These are phyloP conservation scores for Letharia lupina DNA, from an alignment of 495 filamentous ascomycete species.

Conservation along the genomic window DNA sequence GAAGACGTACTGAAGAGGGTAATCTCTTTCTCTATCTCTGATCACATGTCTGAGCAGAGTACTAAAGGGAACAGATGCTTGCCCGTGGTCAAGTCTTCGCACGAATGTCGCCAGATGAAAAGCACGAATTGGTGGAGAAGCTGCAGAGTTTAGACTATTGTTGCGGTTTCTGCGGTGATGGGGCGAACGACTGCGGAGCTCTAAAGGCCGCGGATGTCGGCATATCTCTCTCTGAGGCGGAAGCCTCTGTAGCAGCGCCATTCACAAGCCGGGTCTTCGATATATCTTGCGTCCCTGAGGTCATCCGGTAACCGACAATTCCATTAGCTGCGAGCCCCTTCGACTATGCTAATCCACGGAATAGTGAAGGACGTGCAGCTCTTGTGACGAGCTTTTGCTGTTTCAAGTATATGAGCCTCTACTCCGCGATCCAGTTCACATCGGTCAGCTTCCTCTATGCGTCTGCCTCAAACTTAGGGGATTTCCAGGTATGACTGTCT, in stretches of 20 bases:
- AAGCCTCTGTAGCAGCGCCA: conserved; percentile 94
- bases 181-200: conserved; percentile 96
- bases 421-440: conserved; percentile 99
- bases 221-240: conserved; percentile 96
- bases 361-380: conserved; percentile 82
- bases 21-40: conserved; percentile 20
- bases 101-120: conserved; percentile 98
- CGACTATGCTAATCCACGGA: conserved; percentile 13
- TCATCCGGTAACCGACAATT: conserved; percentile 55
- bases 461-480: conserved; percentile 89
- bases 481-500: conserved; percentile 63
- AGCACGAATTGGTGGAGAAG: conserved; percentile 96
- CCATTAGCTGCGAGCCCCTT: background rate
- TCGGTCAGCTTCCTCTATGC: conserved; percentile 96
- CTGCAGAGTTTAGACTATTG: conserved; percentile 95
- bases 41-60: background rate
- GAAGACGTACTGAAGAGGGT: conserved; percentile 66
- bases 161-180: conserved; percentile 94
- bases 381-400: conserved; percentile 98
- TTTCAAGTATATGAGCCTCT: conserved; percentile 99
- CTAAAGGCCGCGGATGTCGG: conserved; percentile 97
- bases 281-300: conserved; percentile 89
- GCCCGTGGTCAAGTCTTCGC: conserved; percentile 90
- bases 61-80: conserved; percentile 55
- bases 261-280: conserved; percentile 96